These are phyloP conservation scores for Retiboletus fuscus DNA, from an alignment of 1,284 basidiomycete genomes.

Conservation along the genomic window DNA sequence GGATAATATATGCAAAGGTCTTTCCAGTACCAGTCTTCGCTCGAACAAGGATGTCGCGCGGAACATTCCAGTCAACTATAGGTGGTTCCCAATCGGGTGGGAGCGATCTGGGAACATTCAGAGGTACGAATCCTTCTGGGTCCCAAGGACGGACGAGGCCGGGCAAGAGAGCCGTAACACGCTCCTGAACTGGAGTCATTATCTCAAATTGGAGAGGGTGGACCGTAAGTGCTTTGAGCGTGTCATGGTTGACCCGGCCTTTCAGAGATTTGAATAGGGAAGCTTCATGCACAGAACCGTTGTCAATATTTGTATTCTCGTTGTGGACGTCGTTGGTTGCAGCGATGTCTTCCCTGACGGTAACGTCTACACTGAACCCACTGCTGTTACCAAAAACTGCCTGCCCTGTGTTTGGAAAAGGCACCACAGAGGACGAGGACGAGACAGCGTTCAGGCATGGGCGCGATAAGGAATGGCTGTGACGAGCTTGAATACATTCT, in stretches of 20 bases:
- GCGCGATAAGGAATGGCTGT: conserved; percentile 1
- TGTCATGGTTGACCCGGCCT: conserved; percentile 56
- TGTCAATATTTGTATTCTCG: neutral
- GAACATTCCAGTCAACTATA: conserved; percentile 48
- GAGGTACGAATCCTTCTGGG: conserved; percentile 35
- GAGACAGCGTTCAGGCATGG: conserved; percentile 13
- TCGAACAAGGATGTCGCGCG: conserved; percentile 80
- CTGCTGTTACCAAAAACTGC: neutral
- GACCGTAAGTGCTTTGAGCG: conserved; percentile 73
- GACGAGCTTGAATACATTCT: conserved; percentile 19
- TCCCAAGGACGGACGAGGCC: conserved; percentile 64
- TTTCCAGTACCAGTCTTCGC: conserved; percentile 97
- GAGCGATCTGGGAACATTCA: neutral
- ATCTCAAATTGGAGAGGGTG: conserved; percentile 78
- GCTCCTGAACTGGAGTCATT: conserved; percentile 90
- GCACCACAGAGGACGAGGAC: conserved; percentile 6
- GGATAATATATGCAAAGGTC: conserved; percentile 91
- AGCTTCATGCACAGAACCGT: neutral
- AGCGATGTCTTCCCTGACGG: neutral
- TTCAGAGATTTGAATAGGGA: conserved; percentile 57
- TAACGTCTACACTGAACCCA: neutral
- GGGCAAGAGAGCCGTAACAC: conserved; percentile 79
- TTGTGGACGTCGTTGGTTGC: neutral
- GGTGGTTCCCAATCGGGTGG: conserved; percentile 30
- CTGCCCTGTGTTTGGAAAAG: neutral